Base-by-base conservation (phyloP, 164 flowering plant species). In the Warburgia ugandensis region DNA sequence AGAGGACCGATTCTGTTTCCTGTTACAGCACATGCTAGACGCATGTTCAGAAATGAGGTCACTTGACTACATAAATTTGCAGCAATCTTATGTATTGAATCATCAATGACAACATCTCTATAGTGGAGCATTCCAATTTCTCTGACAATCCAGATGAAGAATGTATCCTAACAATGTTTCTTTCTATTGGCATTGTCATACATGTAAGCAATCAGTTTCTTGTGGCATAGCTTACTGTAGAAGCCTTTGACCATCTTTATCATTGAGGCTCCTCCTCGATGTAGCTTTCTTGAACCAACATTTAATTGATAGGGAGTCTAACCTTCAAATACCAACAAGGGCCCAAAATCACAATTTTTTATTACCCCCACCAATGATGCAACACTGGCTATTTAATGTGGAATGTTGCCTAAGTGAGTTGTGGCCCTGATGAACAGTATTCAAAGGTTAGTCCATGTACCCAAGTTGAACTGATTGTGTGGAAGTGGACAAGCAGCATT, bases 41-140 rank as follows among this genome's bases (percentile, higher is more conserved):
- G 88, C 52, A 85, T 88, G 96, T 92, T 80, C 77, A 75, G 95
- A 68, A 81, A 92, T 64, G 85, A 88, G 70, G 99, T 92, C 44
- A 84, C 80, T 31, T 66, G 58, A 43, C 55, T 82, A 23, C 97
- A 92, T 75, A 95, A 95, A 26, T 69, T 88, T 23, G 77, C 96
- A 55, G 99, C 97, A 27, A 86, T 92, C 68, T 65, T 92, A 52
- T 92, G 94, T 68, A 72, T 92, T 21, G 99, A 92, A 66, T 80
- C 99, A 60, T 92, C 94, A 43, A 92, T 92, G 99, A 92, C 91
- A 46, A 86, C 85, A 50, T 92, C 97, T 6, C 97, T 28, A 83
- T 92, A 35, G 87, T 92, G 46, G 99, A 92, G 58, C 97, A 92
- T 63, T 88, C 96, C 40, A 88, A 88, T 67, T 92, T 92, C 60